Percentiles rank a stretch among this genome's conserved stretches.
Conservation (phyloP, 225 moss, liverwort and hornwort genomes). For the Pseudoscleropodium purum region DNA sequence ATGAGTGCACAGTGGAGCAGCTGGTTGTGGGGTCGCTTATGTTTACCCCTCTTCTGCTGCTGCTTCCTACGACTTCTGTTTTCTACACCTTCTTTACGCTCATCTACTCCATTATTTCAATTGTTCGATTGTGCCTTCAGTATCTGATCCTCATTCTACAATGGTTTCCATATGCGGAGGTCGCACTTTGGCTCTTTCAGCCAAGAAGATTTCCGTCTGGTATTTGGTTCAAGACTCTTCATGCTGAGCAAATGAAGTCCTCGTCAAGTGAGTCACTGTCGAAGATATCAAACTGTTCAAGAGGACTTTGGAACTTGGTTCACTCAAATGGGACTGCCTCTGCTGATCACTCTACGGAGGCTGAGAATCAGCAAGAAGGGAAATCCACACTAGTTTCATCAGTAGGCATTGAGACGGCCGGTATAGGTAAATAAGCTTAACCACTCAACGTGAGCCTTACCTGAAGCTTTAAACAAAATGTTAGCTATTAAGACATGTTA, state of each 20-base stretch:
- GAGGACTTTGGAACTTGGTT: conserved; percentile 8
- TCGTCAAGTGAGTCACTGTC: not conserved
- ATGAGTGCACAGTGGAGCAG: conserved; percentile 92
- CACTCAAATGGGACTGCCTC: conserved; percentile 11
- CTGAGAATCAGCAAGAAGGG: conserved; percentile 4
- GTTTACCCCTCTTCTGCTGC: conserved; percentile 85
- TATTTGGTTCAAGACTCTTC: conserved; percentile 50
- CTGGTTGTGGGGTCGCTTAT: conserved; percentile 93
- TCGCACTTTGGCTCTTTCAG: conserved; percentile 57
- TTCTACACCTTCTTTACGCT: conserved; percentile 93
- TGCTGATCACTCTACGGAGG: not conserved
- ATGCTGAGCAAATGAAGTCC: conserved; percentile 3
- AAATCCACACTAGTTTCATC: conserved; percentile 30
- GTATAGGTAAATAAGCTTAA: conserved; percentile 19
- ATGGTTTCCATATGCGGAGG: conserved; percentile 70
- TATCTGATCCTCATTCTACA: conserved; percentile 66
- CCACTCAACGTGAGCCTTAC: not conserved
- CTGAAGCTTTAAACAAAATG: not conserved
- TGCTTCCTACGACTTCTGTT: conserved; percentile 89
- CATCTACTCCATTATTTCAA: conserved; percentile 61
- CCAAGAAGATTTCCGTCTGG: conserved; percentile 78
- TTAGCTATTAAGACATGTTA: not conserved
- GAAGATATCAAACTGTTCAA: conserved; percentile 1
- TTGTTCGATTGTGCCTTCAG: conserved; percentile 56
- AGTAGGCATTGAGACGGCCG: conserved; percentile 41